Base-by-base conservation (phyloP, 2,329 filamentous ascomycete genomes). In the Aspergillus ochraceoroseus region DNA sequence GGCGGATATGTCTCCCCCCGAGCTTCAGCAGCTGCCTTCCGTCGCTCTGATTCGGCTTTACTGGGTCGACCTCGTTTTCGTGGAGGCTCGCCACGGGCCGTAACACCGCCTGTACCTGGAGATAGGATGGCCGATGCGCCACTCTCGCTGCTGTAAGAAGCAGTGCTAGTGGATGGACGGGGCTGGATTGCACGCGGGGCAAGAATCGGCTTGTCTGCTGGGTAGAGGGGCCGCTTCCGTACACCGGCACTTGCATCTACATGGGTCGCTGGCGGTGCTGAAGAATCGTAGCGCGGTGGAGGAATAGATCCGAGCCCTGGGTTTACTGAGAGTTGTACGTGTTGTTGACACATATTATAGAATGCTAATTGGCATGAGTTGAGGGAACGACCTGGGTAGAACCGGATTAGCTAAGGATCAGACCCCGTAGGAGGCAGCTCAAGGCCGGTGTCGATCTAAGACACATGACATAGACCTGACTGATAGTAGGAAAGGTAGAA, bases 51-150 rank as follows among this genome's bases (percentile, higher is more conserved):
- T 44, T 69, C 66, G 22, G 55, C 56, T 53, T 69, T 69, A 46
- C 57, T 69, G 43, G 66, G 66, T 11, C 66, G 62, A n/a, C 66
- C 66, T 39, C 66, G 57, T 61, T 68, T 68, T 30, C 63, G 57
- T 38, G 58, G 63, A 22, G 59, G 62, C 34, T 67, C 63, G 25
- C 56, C 55, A 44, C 50, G 49, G 14, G 45, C 28, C 13, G 45
- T 25, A 4, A 50, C 26, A 17, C 41, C 43, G 18, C 65, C 64
- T 8, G 59, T 43, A 15, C 57, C 47, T 11, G 63, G 64, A 14
- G 65, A 65, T 17, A 65, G 49, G 30, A 61, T 59, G 13, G 56
- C 55, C 1, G 62, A 58, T 9, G 57, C 52, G 9, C 57, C 53
- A 43, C 57, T 59, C 49, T 64, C 63, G 34, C 57, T 61, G 34